Evolutionary conservation across 768 basidiomycete genomes (phyloP).

Genomic region (Clitopilus hobsonii): DNA sequence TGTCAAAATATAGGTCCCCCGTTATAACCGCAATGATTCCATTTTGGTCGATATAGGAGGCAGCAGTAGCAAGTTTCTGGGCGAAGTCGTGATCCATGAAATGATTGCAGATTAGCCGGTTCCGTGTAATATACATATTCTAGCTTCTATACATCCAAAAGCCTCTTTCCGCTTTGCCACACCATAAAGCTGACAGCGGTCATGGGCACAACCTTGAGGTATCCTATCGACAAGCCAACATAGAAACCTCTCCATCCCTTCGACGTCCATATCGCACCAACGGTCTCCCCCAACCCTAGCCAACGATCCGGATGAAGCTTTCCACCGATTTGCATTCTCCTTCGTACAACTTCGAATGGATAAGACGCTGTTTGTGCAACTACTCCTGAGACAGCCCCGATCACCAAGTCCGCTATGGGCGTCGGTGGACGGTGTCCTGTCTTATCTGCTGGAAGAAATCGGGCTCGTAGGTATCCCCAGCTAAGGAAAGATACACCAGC

Average conservation of each 20-base stretch:
- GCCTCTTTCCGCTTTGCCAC: conserved; percentile 79
- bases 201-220: conserved; percentile 94
- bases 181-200: conserved; percentile 87
- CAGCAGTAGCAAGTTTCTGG: too few relatives aligned
- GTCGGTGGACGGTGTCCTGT: conserved; percentile 32
- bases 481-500: conserved; percentile 92
- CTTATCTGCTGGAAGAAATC: conserved; percentile 43
- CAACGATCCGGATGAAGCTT: conserved; percentile 71
- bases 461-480: conserved; percentile 75
- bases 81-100: background rate
- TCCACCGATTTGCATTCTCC: conserved; percentile 95
- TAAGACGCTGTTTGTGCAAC: conserved; percentile 88
- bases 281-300: conserved; percentile 77
- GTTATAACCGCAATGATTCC: too few relatives aligned
- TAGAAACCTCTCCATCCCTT: conserved; percentile 89
- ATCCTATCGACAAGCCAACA: conserved; percentile 87
- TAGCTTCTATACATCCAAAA: conserved; percentile 33
- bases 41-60: too few relatives aligned
- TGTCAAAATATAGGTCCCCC: too few relatives aligned
- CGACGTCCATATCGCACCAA: conserved; percentile 54
- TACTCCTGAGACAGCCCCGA: conserved; percentile 84
- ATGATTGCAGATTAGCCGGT: background rate
- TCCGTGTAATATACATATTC: background rate
- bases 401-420: conserved; percentile 61
- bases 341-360: conserved; percentile 88